A percentile compares a stretch with the other conserved stretches of the same genome.
phyloP scores from a whole-genome alignment of 305 asterid genomes.

The Fraxinus greggii region DNA sequence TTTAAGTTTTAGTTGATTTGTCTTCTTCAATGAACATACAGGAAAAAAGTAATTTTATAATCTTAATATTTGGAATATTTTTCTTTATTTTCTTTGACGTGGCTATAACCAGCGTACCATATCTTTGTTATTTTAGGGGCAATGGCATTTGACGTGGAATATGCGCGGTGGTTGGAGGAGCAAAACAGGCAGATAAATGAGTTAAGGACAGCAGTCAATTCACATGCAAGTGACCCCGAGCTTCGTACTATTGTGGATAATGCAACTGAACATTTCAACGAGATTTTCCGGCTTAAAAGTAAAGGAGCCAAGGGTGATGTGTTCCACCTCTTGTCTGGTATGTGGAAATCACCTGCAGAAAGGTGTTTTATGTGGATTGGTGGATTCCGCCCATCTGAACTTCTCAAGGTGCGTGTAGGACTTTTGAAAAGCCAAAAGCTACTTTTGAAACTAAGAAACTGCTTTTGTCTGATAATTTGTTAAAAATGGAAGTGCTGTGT shows the following conservation, averaged over 20 bases:
- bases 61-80: background rate
- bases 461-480: background rate
- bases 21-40: background rate
- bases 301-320: constrained; percentile 65
- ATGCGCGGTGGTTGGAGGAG: constrained; percentile 56
- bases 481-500: background rate
- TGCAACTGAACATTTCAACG: constrained; percentile 36
- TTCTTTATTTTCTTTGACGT: background rate
- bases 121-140: constrained; percentile 41
- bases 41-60: background rate
- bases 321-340: constrained; percentile 73
- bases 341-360: constrained; percentile 87
- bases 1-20: background rate
- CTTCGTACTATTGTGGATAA: constrained; percentile 40
- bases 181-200: constrained; percentile 41
- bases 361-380: constrained; percentile 88
- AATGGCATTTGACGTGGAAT: constrained; percentile 52
- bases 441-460: background rate
- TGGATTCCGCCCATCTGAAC: constrained; percentile 76
- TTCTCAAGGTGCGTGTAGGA: constrained; percentile 61
- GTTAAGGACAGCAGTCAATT: constrained; percentile 44
- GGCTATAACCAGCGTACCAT: background rate
- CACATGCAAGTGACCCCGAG: constrained; percentile 54
- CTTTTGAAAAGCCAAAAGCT: background rate
- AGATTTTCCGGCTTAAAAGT: constrained; percentile 53